Percentiles rank a stretch among this genome's conserved stretches.
Conservation (phyloP, 2,329 filamentous ascomycete genomes). For the Clarireedia paspali region DNA sequence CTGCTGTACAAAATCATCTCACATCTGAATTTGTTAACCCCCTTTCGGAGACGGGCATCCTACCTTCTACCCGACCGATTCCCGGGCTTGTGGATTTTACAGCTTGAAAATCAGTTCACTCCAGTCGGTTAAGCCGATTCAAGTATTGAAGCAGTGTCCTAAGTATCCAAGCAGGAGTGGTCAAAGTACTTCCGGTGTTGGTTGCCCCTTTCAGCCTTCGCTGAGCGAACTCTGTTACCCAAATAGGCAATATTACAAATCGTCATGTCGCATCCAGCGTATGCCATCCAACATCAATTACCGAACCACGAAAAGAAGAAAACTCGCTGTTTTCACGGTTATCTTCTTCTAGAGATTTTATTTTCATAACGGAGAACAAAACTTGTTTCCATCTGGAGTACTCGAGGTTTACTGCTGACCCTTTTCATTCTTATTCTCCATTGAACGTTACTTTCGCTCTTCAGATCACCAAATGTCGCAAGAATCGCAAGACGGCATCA, state of each 20-base stretch:
- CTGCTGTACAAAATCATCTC: not conserved
- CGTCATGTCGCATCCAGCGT: not conserved
- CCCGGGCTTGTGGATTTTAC: not conserved
- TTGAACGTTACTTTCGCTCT: not conserved
- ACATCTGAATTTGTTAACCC: not conserved
- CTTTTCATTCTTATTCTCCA: not conserved
- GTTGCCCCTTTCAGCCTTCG: not conserved
- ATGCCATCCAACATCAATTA: not conserved
- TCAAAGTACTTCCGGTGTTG: too few relatives aligned
- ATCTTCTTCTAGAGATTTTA: not conserved
- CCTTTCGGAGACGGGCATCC: not conserved
- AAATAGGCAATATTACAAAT: not conserved
- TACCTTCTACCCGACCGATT: not conserved
- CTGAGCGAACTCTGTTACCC: not conserved
- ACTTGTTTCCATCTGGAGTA: not conserved
- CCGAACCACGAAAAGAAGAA: not conserved
- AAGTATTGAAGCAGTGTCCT: too few relatives aligned
- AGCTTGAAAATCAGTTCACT: too few relatives aligned
- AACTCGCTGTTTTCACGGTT: not conserved
- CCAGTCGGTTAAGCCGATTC: too few relatives aligned
- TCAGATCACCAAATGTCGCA: not conserved
- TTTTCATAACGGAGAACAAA: not conserved
- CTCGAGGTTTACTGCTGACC: not conserved
- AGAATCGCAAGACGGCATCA: not conserved
- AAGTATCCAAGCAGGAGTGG: too few relatives aligned